These are phyloP conservation scores for Daldinia loculata DNA, from an alignment of 495 filamentous ascomycete species.

Conservation along the genomic window DNA sequence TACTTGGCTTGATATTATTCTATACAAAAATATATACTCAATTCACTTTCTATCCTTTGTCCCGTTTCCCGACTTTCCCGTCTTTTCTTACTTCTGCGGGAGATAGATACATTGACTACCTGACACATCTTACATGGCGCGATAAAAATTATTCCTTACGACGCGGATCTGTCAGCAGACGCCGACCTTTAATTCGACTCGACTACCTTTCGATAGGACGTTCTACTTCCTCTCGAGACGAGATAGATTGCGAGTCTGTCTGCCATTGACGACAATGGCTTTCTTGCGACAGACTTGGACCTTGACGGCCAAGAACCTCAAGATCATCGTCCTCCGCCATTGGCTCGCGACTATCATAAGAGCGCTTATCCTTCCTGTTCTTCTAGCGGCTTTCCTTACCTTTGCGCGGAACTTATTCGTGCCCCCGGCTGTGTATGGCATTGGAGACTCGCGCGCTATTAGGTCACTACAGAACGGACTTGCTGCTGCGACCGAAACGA, in stretches of 20 bases:
- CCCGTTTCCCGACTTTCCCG: background rate
- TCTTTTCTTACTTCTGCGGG: background rate
- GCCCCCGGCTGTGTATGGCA: slow-evolving; percentile 71
- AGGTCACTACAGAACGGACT: slow-evolving; percentile 69
- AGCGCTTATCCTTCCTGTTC: slow-evolving; percentile 74
- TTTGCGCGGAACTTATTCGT: slow-evolving; percentile 76
- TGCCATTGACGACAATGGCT: slow-evolving; percentile 53
- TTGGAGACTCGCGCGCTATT: slow-evolving; percentile 65
- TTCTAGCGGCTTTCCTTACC: slow-evolving; percentile 71
- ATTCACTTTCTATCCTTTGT: background rate
- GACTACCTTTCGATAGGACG: slow-evolving; percentile 4
- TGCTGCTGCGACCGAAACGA: slow-evolving; percentile 52
- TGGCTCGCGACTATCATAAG: slow-evolving; percentile 68
- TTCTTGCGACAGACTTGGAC: slow-evolving; percentile 75
- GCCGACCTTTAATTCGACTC: slow-evolving; percentile 18
- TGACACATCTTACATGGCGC: slow-evolving; percentile 27
- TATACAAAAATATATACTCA: slow-evolving; percentile 3
- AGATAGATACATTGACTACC: background rate
- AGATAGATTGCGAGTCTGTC: slow-evolving; percentile 9
- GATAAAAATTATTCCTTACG: slow-evolving; percentile 21
- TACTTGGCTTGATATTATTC: slow-evolving; percentile 1
- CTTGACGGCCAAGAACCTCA: slow-evolving; percentile 76
- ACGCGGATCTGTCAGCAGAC: slow-evolving; percentile 30
- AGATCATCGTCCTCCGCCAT: slow-evolving; percentile 73
- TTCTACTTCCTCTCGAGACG: slow-evolving; percentile 7